A percentile compares a stretch with the other conserved stretches of the same genome.
Conservation (phyloP, 768 basidiomycete genomes). For the Lactarius pseudohatsudake region DNA sequence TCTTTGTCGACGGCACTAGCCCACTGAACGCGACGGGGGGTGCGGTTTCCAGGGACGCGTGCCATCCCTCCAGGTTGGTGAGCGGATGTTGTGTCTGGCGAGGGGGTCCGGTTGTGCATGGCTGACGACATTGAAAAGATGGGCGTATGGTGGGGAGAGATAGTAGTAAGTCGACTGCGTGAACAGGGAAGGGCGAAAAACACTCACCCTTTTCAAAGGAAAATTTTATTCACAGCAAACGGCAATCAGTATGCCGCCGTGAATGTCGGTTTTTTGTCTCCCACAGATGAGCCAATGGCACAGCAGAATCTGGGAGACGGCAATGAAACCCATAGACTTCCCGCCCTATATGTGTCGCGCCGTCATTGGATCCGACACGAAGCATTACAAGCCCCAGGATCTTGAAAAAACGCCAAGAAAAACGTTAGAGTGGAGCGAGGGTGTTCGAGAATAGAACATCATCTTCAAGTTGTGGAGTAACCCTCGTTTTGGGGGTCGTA, state of each 20-base stretch:
- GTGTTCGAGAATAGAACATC: background rate
- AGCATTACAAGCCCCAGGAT: background rate
- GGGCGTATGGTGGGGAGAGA: background rate
- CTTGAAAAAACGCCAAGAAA: background rate
- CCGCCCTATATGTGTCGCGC: background rate
- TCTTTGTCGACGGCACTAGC: conserved; percentile 19
- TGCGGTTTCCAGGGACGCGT: conserved; percentile 19
- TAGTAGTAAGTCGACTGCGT: background rate
- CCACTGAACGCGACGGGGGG: conserved; percentile 29
- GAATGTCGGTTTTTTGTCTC: background rate
- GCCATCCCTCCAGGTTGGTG: conserved; percentile 7
- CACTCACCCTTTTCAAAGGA: background rate
- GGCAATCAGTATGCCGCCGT: background rate
- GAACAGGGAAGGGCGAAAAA: background rate
- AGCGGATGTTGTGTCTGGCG: background rate
- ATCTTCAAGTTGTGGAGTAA: conserved; percentile 2
- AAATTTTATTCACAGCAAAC: background rate
- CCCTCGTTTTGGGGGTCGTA: background rate
- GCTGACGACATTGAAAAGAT: background rate
- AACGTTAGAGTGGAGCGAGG: conserved; percentile 4
- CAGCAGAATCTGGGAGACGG: background rate
- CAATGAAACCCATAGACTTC: background rate
- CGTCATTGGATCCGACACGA: background rate
- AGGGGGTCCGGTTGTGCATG: conserved; percentile 2
- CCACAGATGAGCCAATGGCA: background rate